Conservation (phyloP, 805 yeast genomes). For the Candida endomychidarum region DNA sequence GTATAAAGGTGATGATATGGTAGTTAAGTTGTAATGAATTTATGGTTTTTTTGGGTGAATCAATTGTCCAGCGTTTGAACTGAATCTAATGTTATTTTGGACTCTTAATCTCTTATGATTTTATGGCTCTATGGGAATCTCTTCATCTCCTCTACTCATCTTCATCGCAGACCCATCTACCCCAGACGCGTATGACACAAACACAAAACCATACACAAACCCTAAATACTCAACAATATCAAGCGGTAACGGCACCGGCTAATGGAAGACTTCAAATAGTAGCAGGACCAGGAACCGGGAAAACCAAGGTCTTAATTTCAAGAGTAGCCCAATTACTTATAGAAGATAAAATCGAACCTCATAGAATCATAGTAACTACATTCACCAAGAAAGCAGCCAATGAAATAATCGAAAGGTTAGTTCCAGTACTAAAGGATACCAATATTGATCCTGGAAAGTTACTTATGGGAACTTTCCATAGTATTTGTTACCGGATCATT, state of each 20-base stretch:
- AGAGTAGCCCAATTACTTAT: constrained; percentile 72
- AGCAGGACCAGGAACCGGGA: constrained; percentile 69
- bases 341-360: constrained; percentile 53
- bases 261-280: constrained; percentile 46
- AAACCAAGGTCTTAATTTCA: constrained; percentile 79
- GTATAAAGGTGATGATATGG: constrained; percentile 35
- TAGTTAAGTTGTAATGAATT: constrained; percentile 24
- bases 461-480: constrained; percentile 86
- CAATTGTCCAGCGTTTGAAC: background rate
- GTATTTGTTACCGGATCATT: constrained; percentile 67
- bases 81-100: too few relatives aligned
- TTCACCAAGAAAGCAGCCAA: constrained; percentile 91
- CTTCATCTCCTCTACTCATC: too few relatives aligned
- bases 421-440: constrained; percentile 28
- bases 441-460: constrained; percentile 44
- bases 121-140: too few relatives aligned
- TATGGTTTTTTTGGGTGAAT: background rate
- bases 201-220: background rate
- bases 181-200: constrained; percentile 8
- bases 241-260: constrained; percentile 45
- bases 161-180: too few relatives aligned
- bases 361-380: constrained; percentile 76
- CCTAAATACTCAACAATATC: constrained; percentile 40
- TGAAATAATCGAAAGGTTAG: constrained; percentile 73
- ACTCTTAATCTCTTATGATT: too few relatives aligned